Conservation (phyloP, 768 basidiomycete genomes). For the Sarcodon sp. region DNA sequence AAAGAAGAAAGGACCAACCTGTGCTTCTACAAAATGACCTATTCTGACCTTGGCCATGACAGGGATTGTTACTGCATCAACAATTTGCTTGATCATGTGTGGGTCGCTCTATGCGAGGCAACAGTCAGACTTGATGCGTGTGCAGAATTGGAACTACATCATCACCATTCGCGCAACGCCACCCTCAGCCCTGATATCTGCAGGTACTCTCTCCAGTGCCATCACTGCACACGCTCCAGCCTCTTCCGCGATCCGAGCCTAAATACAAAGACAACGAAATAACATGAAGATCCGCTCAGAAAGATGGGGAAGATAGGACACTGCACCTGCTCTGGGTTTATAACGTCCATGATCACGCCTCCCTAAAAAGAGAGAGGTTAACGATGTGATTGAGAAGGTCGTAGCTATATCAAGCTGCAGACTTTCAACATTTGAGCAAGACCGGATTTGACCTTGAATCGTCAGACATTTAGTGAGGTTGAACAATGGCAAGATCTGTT, state of each 20-base stretch:
- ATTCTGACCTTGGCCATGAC: constrained; percentile 97
- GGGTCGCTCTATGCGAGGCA: constrained; percentile 63
- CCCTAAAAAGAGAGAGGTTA: constrained; percentile 28
- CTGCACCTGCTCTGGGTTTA: constrained; percentile 57
- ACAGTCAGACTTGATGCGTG: background rate
- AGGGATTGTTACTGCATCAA: constrained; percentile 89
- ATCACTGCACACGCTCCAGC: constrained; percentile 98
- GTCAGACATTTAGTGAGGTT: constrained; percentile 2
- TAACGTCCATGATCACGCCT: constrained; percentile 93
- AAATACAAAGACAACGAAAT: background rate
- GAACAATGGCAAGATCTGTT: background rate
- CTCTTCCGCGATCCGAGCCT: constrained; percentile 95
- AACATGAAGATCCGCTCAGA: constrained; percentile 3
- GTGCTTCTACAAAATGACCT: constrained; percentile 96
- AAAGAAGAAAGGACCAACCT: constrained; percentile 29
- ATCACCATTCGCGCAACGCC: constrained; percentile 92
- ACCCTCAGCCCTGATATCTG: constrained; percentile 84
- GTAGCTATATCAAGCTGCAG: constrained; percentile 8
- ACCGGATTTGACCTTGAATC: constrained; percentile 73
- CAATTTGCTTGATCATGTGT: constrained; percentile 92
- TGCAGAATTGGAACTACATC: constrained; percentile 2
- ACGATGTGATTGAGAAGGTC: constrained; percentile 1
- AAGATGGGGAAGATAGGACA: constrained; percentile 17
- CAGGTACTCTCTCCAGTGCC: constrained; percentile 91
- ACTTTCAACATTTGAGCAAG: constrained; percentile 97